These are phyloP conservation scores for Isochrysis galbana DNA, from an alignment of 78 protist species.

Conservation along the genomic window DNA sequence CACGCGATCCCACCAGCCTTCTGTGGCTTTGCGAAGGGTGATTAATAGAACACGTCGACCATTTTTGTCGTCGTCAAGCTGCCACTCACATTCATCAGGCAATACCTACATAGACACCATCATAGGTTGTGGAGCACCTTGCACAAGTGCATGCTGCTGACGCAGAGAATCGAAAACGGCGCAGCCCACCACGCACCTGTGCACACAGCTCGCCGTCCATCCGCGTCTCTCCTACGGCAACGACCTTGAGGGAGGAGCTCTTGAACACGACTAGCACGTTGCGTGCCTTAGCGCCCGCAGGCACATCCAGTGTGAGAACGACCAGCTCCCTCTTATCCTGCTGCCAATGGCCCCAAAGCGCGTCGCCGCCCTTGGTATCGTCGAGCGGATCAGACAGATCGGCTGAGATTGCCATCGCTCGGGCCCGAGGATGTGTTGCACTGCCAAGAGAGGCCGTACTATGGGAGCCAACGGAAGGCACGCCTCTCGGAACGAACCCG, in stretches of 20 bases:
- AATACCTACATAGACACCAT: background rate
- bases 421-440: too few relatives aligned
- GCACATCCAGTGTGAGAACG: background rate
- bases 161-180: too few relatives aligned
- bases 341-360: background rate
- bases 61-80: background rate
- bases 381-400: background rate
- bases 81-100: background rate
- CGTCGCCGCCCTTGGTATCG: background rate
- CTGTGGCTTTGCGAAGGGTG: background rate
- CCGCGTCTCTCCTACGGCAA: background rate
- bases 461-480: too few relatives aligned
- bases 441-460: too few relatives aligned
- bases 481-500: too few relatives aligned
- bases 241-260: background rate
- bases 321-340: background rate
- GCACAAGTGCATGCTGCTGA: too few relatives aligned
- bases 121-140: background rate
- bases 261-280: background rate
- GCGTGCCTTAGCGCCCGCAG: background rate
- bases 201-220: background rate
- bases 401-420: background rate
- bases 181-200: background rate
- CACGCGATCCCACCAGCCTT: background rate
- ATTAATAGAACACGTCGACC: background rate